Base-by-base conservation (phyloP, 108 stramenopile genomes). In the Epipyxis sp. region DNA sequence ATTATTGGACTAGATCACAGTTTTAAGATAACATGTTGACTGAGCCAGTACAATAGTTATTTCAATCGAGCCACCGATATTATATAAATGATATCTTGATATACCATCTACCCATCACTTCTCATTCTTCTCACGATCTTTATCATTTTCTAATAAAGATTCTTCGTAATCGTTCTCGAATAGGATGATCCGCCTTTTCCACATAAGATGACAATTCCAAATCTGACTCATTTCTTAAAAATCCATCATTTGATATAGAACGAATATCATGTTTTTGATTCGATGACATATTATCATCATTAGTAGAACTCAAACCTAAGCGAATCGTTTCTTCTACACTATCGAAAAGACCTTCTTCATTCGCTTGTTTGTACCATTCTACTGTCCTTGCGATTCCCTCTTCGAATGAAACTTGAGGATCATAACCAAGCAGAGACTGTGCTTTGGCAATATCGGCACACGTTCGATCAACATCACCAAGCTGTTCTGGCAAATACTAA, bases 401-500 rank as follows among this genome's bases (percentile, higher is more conserved):
- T 59, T 93, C 91, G 78, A 99, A 97, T 0, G 91, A 44, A 20
- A 97, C 92, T 25, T 77, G 84, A 1, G 96, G 91, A 78, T 87
- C 84, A 86, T 97, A 99, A 6, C 95, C 98, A 40, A 99, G 84
- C 39, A 96, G 81, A n/a, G 80, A 71, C 35, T 76, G 79, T 1
- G 97, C 97, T 90, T 98, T 97, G 69, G 81, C 82, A 43, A 94
- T 92, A 82, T 96, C 92, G 0, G 97, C 96, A 85, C 96, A 98
- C 20, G 97, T 99, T 87, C 94, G 92, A 0, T 95, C 95, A 2
- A 98, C 98, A 87, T 99, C 98, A 30, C 98, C 98, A 30, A 96
- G 98, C 83, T 97, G 98, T 72, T 97, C 95, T 27, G 96, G 96
- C 82, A 95, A n/a, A n/a, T n/a, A n/a, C n/a, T n/a, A n/a, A n/a